These are phyloP conservation scores for Aspergillus hancockii DNA, from an alignment of 495 filamentous ascomycete genomes.

Conservation along the genomic window DNA sequence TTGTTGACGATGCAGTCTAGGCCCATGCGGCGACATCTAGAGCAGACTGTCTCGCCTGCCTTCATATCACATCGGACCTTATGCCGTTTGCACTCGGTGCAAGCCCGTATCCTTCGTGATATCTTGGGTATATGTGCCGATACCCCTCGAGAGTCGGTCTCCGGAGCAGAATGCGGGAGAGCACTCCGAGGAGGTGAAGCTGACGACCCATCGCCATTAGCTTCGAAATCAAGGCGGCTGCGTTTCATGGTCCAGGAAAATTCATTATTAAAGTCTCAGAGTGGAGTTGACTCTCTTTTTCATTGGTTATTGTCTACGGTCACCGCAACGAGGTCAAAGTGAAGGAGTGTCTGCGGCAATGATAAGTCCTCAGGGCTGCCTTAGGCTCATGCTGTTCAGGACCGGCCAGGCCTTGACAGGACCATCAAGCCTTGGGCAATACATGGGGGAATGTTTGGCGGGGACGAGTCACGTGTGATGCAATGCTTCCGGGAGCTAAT, in stretches of 20 bases:
- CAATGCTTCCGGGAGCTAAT: constrained; percentile 21
- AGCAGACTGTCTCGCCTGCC: constrained; percentile 44
- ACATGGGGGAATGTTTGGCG: constrained; percentile 11
- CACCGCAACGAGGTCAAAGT: neutral
- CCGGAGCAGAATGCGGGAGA: constrained; percentile 25
- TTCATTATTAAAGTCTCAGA: constrained; percentile 16
- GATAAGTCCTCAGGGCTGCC: neutral
- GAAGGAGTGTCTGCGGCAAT: neutral
- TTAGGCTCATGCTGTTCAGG: neutral
- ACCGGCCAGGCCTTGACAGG: neutral
- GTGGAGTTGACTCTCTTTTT: neutral
- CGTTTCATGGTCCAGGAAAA: constrained; percentile 43
- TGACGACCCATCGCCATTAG: constrained; percentile 45
- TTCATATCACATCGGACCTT: constrained; percentile 57
- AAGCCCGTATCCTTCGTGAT: constrained; percentile 57
- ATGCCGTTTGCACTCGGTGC: constrained; percentile 56
- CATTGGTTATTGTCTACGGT: neutral
- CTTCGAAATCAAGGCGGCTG: constrained; percentile 47
- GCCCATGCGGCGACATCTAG: constrained; percentile 51
- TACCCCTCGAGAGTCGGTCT: constrained; percentile 32
- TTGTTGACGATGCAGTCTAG: constrained; percentile 57
- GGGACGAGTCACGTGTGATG: constrained; percentile 18
- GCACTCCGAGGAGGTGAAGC: constrained; percentile 35
- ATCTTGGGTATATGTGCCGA: constrained; percentile 50
- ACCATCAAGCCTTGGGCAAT: constrained; percentile 5